Percentiles rank a stretch among this genome's conserved stretches.
phyloP scores from a whole-genome alignment of 2,329 filamentous ascomycete genomes.

The Rhinocladiella similis region DNA sequence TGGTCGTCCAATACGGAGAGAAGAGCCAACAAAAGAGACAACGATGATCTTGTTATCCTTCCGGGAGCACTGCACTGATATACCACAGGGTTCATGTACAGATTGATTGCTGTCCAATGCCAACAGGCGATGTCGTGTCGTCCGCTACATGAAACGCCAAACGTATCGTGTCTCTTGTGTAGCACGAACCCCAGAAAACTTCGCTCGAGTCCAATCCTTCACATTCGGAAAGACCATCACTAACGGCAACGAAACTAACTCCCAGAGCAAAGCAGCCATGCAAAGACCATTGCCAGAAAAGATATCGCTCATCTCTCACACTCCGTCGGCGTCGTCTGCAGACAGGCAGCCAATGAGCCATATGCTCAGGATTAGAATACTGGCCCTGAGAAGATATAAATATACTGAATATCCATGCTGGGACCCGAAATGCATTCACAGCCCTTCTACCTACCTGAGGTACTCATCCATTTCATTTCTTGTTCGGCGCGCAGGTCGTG shows the following conservation, averaged over 20 bases:
- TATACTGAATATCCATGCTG: not conserved
- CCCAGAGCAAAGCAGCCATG: not conserved
- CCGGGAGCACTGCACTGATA: not conserved
- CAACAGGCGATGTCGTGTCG: not conserved
- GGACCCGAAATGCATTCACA: not conserved
- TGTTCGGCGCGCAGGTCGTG: conserved; percentile 20
- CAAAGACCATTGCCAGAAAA: no score
- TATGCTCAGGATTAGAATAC: not conserved
- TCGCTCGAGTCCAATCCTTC: conserved; percentile 15
- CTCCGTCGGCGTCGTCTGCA: not conserved
- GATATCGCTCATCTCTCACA: not conserved
- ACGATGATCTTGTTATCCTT: not conserved
- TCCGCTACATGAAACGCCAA: conserved; percentile 12
- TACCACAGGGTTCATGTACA: conserved; percentile 6
- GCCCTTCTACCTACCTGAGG: not conserved
- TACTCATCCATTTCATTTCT: conserved; percentile 6
- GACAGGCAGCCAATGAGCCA: not conserved
- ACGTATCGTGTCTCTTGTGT: conserved; percentile 7
- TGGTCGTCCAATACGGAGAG: conserved; percentile 1
- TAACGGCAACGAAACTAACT: conserved; percentile 14
- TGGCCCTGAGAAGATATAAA: not conserved
- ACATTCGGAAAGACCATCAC: conserved; percentile 17
- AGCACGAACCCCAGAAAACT: conserved; percentile 1
- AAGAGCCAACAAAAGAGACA: conserved; percentile 3
- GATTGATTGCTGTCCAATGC: conserved; percentile 9